phyloP scores from a whole-genome alignment of 371 early-diverging fungal species.

The Circinella umbellata region DNA sequence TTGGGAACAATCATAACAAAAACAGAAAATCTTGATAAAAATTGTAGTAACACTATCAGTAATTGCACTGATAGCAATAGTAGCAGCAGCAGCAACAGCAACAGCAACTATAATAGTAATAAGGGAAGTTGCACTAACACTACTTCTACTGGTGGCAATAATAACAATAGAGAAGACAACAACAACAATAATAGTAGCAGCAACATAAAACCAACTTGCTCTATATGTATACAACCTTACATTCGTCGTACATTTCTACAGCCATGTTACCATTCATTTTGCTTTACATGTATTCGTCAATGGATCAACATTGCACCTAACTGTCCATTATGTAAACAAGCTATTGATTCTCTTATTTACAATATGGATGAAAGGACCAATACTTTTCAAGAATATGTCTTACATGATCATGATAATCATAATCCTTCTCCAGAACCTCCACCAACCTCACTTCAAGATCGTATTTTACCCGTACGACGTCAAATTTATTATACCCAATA shows the following conservation, averaged over 20 bases:
- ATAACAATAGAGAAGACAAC: not conserved
- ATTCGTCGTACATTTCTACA: slow-evolving; percentile 54
- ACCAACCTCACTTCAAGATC: slow-evolving; percentile 19
- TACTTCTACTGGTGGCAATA: not conserved
- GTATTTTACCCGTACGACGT: slow-evolving; percentile 22
- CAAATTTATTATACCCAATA: slow-evolving; percentile 23
- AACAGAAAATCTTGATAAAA: no score
- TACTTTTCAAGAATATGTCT: slow-evolving; percentile 43
- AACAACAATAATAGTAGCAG: not conserved
- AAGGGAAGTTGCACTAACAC: not conserved
- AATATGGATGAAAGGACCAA: slow-evolving; percentile 42
- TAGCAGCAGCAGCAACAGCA: no score
- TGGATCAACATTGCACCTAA: slow-evolving; percentile 59
- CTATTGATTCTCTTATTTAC: slow-evolving; percentile 36
- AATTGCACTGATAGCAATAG: not conserved
- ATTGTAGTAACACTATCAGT: not conserved
- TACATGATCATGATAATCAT: slow-evolving; percentile 36
- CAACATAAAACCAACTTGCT: slow-evolving; percentile 34
- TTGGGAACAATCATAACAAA: not conserved
- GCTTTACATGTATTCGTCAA: slow-evolving; percentile 61
- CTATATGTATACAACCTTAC: slow-evolving; percentile 61
- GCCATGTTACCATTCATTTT: slow-evolving; percentile 69
- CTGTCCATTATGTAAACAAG: slow-evolving; percentile 67
- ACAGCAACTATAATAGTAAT: not conserved
- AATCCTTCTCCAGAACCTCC: slow-evolving; percentile 30